A percentile compares a stretch with the other conserved stretches of the same genome.
These are phyloP conservation scores for Astrocystis sublimbata DNA, from an alignment of 495 filamentous ascomycete genomes.

Conservation along the genomic window DNA sequence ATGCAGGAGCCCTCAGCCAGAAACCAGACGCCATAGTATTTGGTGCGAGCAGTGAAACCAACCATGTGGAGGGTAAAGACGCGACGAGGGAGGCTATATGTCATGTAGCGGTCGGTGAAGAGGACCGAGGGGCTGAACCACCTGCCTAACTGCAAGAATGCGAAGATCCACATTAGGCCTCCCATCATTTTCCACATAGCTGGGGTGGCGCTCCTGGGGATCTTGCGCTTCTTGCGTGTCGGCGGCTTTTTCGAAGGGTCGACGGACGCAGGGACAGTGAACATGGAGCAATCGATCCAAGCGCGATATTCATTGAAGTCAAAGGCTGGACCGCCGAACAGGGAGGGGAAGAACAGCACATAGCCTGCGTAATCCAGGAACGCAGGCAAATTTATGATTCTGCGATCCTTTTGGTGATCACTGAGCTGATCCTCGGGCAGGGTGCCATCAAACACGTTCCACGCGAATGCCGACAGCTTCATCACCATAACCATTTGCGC, in stretches of 20 bases:
- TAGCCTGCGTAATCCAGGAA: constrained; percentile 84
- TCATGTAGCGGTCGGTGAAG: constrained; percentile 61
- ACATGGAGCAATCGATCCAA: constrained; percentile 94
- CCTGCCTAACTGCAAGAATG: constrained; percentile 73
- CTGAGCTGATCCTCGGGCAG: constrained; percentile 76
- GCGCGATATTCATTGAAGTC: constrained; percentile 89
- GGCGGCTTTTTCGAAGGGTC: constrained; percentile 79
- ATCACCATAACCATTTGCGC: constrained; percentile 98
- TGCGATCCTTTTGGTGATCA: constrained; percentile 82
- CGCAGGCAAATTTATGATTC: constrained; percentile 68
- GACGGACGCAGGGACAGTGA: constrained; percentile 75
- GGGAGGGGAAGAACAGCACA: constrained; percentile 89
- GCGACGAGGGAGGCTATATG: constrained; percentile 67
- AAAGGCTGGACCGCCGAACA: constrained; percentile 87
- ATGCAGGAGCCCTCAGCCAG: constrained; percentile 95
- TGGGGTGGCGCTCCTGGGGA: constrained; percentile 86
- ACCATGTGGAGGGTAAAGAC: constrained; percentile 80
- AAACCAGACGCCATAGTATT: constrained; percentile 96
- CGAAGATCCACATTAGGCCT: constrained; percentile 76
- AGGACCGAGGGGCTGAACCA: constrained; percentile 63
- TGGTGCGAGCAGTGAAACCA: constrained; percentile 73
- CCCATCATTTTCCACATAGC: constrained; percentile 72
- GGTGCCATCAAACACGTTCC: constrained; percentile 92
- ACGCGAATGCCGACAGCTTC: constrained; percentile 97
- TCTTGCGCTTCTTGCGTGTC: constrained; percentile 90